Evolutionary conservation across 1,284 basidiomycete genomes (phyloP).

Genomic region (Phellopilus nigrolimitatus): DNA sequence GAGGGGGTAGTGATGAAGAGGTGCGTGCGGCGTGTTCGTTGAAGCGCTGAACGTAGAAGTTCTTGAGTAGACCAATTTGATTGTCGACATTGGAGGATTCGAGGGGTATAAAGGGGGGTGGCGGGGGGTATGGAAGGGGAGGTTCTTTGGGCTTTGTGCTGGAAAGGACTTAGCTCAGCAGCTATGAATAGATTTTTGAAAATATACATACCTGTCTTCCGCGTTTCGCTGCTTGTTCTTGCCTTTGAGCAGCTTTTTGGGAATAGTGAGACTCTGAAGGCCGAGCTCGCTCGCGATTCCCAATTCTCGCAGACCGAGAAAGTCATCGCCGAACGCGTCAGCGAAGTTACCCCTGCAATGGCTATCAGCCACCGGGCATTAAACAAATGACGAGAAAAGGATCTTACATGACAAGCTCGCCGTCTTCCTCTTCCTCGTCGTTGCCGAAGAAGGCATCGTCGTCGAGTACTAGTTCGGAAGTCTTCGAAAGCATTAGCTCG

Average conservation of each 20-base stretch:
- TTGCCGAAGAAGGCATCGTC: slow-evolving; percentile 73
- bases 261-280: slow-evolving; percentile 73
- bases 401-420: slow-evolving; percentile 65
- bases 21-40: slow-evolving; percentile 33
- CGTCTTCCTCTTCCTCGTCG: slow-evolving; percentile 73
- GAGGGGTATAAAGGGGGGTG: slow-evolving; percentile 74
- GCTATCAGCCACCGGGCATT: slow-evolving; percentile 10
- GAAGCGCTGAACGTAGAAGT: slow-evolving; percentile 68
- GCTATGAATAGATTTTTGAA: not conserved
- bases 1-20: slow-evolving; percentile 23
- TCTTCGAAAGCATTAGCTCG: slow-evolving; percentile 31
- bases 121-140: slow-evolving; percentile 81
- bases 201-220: slow-evolving; percentile 44
- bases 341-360: slow-evolving; percentile 75
- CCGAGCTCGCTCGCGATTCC: slow-evolving; percentile 89
- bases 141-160: slow-evolving; percentile 70
- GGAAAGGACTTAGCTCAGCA: slow-evolving; percentile 17
- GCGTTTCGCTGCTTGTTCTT: slow-evolving; percentile 44
- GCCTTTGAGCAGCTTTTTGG: slow-evolving; percentile 74
- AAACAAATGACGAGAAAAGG: not conserved
- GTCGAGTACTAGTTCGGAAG: slow-evolving; percentile 57
- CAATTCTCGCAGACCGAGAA: slow-evolving; percentile 83
- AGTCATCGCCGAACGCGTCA: slow-evolving; percentile 88
- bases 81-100: slow-evolving; percentile 58
- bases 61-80: slow-evolving; percentile 82